Conservation (phyloP, 2,329 filamentous ascomycete genomes). For the Colletotrichum liriopes region DNA sequence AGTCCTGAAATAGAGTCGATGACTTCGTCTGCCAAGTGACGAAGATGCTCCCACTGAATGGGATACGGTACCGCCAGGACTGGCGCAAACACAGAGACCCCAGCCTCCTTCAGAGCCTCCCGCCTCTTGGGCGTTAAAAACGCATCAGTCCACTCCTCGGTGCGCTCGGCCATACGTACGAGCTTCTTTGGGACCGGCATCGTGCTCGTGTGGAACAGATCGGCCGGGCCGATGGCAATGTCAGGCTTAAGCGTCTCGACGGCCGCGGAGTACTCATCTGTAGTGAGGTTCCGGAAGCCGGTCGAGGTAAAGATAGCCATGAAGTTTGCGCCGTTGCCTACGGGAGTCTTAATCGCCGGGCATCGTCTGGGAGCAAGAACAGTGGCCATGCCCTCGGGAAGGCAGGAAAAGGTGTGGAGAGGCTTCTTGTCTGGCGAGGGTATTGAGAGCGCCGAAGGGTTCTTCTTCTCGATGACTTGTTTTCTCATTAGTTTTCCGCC, state of each 20-base stretch:
- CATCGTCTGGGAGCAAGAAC: conserved; percentile 84
- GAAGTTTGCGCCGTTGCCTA: conserved; percentile 78
- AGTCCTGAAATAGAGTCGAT: conserved; percentile 74
- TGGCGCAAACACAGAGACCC: conserved; percentile 71
- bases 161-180: conserved; percentile 88
- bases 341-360: conserved; percentile 80
- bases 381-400: conserved; percentile 76
- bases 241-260: conserved; percentile 81
- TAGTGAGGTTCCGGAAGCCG: conserved; percentile 82
- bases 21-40: conserved; percentile 77
- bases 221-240: conserved; percentile 83
- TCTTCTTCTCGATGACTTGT: conserved; percentile 69
- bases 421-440: conserved; percentile 61
- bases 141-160: conserved; percentile 84
- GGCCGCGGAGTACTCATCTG: conserved; percentile 78
- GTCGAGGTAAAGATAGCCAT: conserved; percentile 89
- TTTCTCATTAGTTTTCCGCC: conserved; percentile 10
- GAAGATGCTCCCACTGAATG: conserved; percentile 85
- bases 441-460: conserved; percentile 63
- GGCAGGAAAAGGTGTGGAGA: conserved; percentile 83
- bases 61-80: conserved; percentile 83
- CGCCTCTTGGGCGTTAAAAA: conserved; percentile 67
- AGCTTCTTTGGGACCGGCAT: conserved; percentile 79
- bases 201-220: conserved; percentile 69
- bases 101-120: conserved; percentile 49